phyloP scores from a whole-genome alignment of 257 asterid species.

The Lavandula angustifolia region DNA sequence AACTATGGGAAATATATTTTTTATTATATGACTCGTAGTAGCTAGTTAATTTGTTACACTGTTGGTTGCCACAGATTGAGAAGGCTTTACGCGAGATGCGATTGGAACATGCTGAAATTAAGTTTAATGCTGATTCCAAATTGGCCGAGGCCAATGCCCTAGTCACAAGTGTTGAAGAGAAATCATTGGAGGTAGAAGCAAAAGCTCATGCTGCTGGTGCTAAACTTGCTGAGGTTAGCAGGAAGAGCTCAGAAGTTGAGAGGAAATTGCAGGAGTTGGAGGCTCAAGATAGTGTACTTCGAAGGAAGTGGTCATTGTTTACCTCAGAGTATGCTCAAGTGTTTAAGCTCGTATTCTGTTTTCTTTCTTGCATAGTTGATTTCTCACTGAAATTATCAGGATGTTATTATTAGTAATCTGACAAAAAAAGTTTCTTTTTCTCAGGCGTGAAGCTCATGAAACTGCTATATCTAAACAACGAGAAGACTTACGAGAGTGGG shows the following conservation, averaged over 20 bases:
- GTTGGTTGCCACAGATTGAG: slow-evolving; percentile 76
- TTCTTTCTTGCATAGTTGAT: slow-evolving; percentile 23
- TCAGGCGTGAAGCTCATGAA: slow-evolving; percentile 75
- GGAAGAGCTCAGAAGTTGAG: slow-evolving; percentile 82
- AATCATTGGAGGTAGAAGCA: slow-evolving; percentile 86
- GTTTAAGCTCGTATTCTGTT: slow-evolving; percentile 7
- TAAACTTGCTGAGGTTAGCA: slow-evolving; percentile 86
- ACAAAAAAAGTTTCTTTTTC: slow-evolving; percentile 27
- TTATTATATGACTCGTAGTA: slow-evolving; percentile 8
- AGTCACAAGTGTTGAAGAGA: slow-evolving; percentile 67
- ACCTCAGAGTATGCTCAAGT: slow-evolving; percentile 61
- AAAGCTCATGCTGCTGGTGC: slow-evolving; percentile 82
- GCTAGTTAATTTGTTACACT: slow-evolving; percentile 30
- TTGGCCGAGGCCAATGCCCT: slow-evolving; percentile 84
- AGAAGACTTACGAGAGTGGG: slow-evolving; percentile 94
- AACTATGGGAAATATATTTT: neutral
- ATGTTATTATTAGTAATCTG: slow-evolving; percentile 23
- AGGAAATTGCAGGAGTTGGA: slow-evolving; percentile 69
- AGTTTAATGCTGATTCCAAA: slow-evolving; percentile 83
- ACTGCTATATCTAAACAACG: slow-evolving; percentile 65
- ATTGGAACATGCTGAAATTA: slow-evolving; percentile 78
- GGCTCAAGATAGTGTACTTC: slow-evolving; percentile 75
- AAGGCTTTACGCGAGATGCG: slow-evolving; percentile 86
- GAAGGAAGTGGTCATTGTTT: slow-evolving; percentile 72
- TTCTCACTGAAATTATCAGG: neutral